Percentiles rank a stretch among this genome's conserved stretches.
phyloP scores from a whole-genome alignment of 345 rosid genomes.

The Rubroshorea leprosula region DNA sequence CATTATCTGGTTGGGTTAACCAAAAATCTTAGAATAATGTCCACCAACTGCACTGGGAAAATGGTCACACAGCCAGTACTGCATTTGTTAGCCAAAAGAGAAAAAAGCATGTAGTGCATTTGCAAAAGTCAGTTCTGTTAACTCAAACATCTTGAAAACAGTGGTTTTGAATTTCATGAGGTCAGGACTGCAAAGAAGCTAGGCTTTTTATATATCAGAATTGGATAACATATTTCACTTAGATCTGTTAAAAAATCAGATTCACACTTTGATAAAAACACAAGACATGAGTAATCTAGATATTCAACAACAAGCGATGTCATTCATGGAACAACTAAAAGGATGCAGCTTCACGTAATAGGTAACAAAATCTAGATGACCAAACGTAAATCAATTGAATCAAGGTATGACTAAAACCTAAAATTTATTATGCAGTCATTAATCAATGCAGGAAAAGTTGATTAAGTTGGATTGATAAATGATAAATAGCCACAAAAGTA shows the following conservation, averaged over 20 bases:
- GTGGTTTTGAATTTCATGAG: not conserved
- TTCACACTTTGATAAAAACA: not conserved
- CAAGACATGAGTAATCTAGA: constrained; percentile 2
- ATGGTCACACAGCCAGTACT: not conserved
- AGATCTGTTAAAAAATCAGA: constrained; percentile 3
- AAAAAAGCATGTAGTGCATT: not conserved
- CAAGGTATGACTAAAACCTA: constrained; percentile 5
- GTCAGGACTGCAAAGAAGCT: constrained; percentile 6
- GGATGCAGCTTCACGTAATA: constrained; percentile 1
- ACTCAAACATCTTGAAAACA: not conserved
- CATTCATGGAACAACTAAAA: constrained; percentile 4
- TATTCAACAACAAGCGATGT: constrained; percentile 1
- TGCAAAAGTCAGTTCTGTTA: not conserved
- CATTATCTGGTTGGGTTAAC: not conserved
- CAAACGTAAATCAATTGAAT: constrained; percentile 5
- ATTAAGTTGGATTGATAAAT: constrained; percentile 4
- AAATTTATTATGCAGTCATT: constrained; percentile 4
- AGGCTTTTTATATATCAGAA: constrained; percentile 5
- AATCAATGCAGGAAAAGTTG: constrained; percentile 7
- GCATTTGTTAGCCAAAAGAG: no score
- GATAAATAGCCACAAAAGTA: constrained; percentile 5
- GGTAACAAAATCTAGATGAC: constrained; percentile 11
- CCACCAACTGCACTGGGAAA: not conserved
- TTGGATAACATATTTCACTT: not conserved
- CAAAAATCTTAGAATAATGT: not conserved